These are phyloP conservation scores for Trichopus zeylanicus DNA, from an alignment of 116 monocot genomes.

Conservation along the genomic window DNA sequence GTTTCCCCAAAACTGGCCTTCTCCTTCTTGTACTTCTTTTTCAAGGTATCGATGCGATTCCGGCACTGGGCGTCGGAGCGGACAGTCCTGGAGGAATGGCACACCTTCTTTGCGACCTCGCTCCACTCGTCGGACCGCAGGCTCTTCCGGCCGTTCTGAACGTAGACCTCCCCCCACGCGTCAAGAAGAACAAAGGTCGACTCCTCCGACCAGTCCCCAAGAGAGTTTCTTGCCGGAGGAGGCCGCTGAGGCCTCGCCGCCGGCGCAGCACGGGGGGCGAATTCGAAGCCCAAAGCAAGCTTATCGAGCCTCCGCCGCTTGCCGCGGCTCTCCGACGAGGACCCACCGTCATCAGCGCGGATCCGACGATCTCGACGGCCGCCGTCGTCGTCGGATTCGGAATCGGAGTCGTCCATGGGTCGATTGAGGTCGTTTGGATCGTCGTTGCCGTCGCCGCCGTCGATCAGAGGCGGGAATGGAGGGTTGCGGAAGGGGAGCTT, in stretches of 20 bases:
- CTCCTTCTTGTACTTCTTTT: conserved; percentile 97
- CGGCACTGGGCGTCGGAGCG: conserved; percentile 72
- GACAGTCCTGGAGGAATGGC: conserved; percentile 26
- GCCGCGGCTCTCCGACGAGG: conserved; percentile 44
- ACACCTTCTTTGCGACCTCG: conserved; percentile 71
- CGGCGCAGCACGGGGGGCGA: conserved; percentile 38
- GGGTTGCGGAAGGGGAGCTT: conserved; percentile 12
- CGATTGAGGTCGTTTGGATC: conserved; percentile 3
- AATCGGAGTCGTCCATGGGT: background rate
- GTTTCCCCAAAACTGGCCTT: conserved; percentile 39
- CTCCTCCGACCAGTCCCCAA: conserved; percentile 77
- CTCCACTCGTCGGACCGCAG: conserved; percentile 86
- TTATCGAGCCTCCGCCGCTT: conserved; percentile 61
- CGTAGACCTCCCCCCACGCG: conserved; percentile 70
- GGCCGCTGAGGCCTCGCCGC: background rate
- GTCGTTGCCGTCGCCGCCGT: conserved; percentile 10
- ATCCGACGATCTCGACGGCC: background rate
- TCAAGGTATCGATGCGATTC: conserved; percentile 76
- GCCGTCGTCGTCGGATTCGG: background rate
- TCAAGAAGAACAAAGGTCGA: conserved; percentile 79
- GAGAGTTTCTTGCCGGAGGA: conserved; percentile 8
- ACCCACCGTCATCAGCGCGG: background rate
- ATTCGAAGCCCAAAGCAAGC: conserved; percentile 62
- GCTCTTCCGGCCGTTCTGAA: conserved; percentile 61
- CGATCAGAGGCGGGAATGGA: conserved; percentile 12